Evolutionary conservation across 2,329 filamentous ascomycete genomes (phyloP).

Genomic region (Alternaria ventricosa): DNA sequence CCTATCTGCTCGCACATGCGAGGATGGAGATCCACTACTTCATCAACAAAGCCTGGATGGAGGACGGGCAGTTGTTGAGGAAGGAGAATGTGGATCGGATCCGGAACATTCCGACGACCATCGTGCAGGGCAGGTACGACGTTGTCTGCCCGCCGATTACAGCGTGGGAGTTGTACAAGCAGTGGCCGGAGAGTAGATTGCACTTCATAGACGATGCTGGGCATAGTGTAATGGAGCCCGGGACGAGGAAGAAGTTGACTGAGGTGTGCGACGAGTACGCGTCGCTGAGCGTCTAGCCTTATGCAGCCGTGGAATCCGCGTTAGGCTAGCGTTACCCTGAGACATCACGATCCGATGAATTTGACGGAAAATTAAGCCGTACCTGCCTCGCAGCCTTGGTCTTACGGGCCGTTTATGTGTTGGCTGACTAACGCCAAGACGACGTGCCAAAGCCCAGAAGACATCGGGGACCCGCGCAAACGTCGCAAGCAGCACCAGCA

Average conservation of each 20-base stretch:
- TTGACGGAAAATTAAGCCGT: neutral
- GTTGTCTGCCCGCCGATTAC: constrained; percentile 54
- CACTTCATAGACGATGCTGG: constrained; percentile 45
- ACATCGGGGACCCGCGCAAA: neutral
- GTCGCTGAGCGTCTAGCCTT: neutral
- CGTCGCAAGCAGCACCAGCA: neutral
- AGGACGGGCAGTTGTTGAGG: constrained; percentile 50
- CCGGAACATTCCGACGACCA: constrained; percentile 46
- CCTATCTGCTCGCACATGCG: constrained; percentile 47
- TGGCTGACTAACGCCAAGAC: neutral
- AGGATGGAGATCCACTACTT: constrained; percentile 55
- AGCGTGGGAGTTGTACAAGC: constrained; percentile 53
- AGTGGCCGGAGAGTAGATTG: constrained; percentile 44
- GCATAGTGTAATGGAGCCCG: constrained; percentile 40
- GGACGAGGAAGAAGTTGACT: constrained; percentile 32
- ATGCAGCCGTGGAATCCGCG: neutral
- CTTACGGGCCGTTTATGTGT: neutral
- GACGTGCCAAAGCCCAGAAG: neutral
- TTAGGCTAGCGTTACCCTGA: neutral
- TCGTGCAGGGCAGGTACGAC: constrained; percentile 57
- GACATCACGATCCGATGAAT: neutral
- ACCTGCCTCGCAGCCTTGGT: neutral
- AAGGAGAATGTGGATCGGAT: constrained; percentile 46
- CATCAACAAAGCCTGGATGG: constrained; percentile 51
- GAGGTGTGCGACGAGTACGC: constrained; percentile 36